These are phyloP conservation scores for Hericium coralloides DNA, from an alignment of 768 basidiomycete species.

Conservation along the genomic window DNA sequence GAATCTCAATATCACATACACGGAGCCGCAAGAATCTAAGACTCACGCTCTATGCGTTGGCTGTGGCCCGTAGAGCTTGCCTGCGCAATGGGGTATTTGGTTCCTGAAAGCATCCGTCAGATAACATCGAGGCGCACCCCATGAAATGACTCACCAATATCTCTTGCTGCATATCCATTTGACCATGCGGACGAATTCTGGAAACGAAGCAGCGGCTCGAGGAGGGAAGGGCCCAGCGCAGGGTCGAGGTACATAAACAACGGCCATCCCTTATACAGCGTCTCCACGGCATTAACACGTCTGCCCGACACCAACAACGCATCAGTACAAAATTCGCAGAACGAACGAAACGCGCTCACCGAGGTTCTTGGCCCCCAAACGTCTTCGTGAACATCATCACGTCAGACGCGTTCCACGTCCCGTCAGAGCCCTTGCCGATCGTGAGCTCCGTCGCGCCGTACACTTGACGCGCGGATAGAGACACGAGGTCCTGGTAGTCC, in stretches of 20 bases:
- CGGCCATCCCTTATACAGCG: constrained; percentile 7
- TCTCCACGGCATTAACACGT: constrained; percentile 9
- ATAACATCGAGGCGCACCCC: too few species aligned
- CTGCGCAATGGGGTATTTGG: constrained; percentile 1
- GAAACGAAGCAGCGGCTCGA: constrained; percentile 11
- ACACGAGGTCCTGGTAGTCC: constrained; percentile 1
- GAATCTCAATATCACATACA: too few species aligned
- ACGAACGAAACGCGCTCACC: not conserved
- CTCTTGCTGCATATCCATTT: constrained; percentile 2
- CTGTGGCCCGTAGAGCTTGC: not conserved
- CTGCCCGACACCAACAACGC: not conserved
- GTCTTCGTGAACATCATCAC: constrained; percentile 15
- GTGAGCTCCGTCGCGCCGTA: constrained; percentile 9
- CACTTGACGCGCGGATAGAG: constrained; percentile 1
- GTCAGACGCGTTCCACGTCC: constrained; percentile 2
- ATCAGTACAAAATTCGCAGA: not conserved
- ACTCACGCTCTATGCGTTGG: constrained; percentile 10
- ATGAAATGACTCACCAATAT: constrained; percentile 6
- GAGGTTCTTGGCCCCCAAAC: not conserved
- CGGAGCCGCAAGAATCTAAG: too few species aligned
- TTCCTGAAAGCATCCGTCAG: too few species aligned
- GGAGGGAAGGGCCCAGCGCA: not conserved
- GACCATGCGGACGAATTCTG: not conserved
- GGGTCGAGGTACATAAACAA: constrained; percentile 10
- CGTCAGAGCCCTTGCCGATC: constrained; percentile 1